These are phyloP conservation scores for Kwoniella heveanensis DNA, from an alignment of 768 basidiomycete genomes.

Conservation along the genomic window DNA sequence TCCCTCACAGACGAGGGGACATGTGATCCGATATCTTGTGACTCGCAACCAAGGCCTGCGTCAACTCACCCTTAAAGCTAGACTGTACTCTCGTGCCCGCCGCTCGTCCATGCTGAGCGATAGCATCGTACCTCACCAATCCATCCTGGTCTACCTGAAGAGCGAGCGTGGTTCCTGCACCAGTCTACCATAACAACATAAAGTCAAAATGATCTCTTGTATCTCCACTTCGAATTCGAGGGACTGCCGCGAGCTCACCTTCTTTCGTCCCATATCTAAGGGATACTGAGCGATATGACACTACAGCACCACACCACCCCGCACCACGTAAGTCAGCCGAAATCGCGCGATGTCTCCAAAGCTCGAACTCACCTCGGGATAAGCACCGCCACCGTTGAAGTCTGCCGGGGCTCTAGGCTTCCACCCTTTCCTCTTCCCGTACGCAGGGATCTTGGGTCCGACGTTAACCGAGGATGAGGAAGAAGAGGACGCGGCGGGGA, in stretches of 20 bases:
- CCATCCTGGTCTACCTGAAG: constrained; percentile 96
- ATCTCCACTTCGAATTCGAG: no score
- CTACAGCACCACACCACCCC: constrained; percentile 63
- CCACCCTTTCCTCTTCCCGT: constrained; percentile 85
- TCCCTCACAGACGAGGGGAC: no score
- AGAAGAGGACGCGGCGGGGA: constrained; percentile 5
- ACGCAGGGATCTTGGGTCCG: constrained; percentile 66
- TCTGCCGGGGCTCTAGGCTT: constrained; percentile 78
- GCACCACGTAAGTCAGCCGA: neutral
- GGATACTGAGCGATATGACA: constrained; percentile 98
- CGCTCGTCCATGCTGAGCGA: constrained; percentile 91
- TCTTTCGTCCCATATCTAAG: constrained; percentile 90
- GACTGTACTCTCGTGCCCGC: constrained; percentile 84
- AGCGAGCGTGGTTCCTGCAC: constrained; percentile 90
- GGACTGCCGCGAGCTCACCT: no score
- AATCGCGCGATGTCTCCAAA: no score
- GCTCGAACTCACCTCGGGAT: constrained; percentile 51
- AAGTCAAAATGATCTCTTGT: constrained; percentile 1
- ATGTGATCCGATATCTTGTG: no score
- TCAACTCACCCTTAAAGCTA: constrained; percentile 71
- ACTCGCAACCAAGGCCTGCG: neutral
- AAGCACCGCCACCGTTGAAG: constrained; percentile 64
- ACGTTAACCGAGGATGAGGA: neutral
- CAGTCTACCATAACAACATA: constrained; percentile 61
- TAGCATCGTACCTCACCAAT: constrained; percentile 94